phyloP scores from a whole-genome alignment of 2,329 filamentous ascomycete genomes.

The Orbilia javanica region DNA sequence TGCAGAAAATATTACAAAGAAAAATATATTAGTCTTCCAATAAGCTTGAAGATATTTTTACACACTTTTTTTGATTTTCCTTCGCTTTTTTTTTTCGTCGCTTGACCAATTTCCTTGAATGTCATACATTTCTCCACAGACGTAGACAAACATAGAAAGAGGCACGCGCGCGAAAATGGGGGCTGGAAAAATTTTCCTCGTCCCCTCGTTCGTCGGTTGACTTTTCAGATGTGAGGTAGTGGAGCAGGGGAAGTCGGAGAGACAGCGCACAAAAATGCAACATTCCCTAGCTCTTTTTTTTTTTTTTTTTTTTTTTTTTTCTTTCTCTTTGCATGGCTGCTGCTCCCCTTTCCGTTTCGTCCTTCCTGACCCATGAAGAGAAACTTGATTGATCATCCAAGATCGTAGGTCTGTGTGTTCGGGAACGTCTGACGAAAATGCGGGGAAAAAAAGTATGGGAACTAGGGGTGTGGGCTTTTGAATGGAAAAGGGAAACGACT shows the following conservation, averaged over 20 bases:
- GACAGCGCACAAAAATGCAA: slow-evolving; percentile 54
- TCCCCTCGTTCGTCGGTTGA: slow-evolving; percentile 27
- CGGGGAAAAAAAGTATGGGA: slow-evolving; percentile 42
- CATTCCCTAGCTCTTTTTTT: slow-evolving; percentile 24
- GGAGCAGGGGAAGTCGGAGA: slow-evolving; percentile 18
- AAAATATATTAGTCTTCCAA: slow-evolving; percentile 27
- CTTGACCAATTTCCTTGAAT: slow-evolving; percentile 21
- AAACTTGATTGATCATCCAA: slow-evolving; percentile 23
- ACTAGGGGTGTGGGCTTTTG: slow-evolving; percentile 14
- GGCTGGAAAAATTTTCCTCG: slow-evolving; percentile 23
- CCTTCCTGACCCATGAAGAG: slow-evolving; percentile 12
- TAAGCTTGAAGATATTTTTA: slow-evolving; percentile 30
- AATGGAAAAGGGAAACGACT: slow-evolving; percentile 30
- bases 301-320: too few species aligned
- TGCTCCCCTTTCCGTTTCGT: background rate
- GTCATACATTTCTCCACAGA: slow-evolving; percentile 1
- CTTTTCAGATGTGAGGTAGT: background rate
- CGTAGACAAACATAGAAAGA: slow-evolving; percentile 9
- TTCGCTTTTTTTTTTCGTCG: slow-evolving; percentile 12
- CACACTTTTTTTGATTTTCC: background rate
- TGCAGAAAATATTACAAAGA: slow-evolving; percentile 16
- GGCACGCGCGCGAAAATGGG: slow-evolving; percentile 17
- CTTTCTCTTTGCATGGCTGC: slow-evolving; percentile 3
- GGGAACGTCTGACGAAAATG: slow-evolving; percentile 59
- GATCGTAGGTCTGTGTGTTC: slow-evolving; percentile 44